Evolutionary conservation across 2,329 filamentous ascomycete species (phyloP).

Genomic region (Atkinsonella texensis): DNA sequence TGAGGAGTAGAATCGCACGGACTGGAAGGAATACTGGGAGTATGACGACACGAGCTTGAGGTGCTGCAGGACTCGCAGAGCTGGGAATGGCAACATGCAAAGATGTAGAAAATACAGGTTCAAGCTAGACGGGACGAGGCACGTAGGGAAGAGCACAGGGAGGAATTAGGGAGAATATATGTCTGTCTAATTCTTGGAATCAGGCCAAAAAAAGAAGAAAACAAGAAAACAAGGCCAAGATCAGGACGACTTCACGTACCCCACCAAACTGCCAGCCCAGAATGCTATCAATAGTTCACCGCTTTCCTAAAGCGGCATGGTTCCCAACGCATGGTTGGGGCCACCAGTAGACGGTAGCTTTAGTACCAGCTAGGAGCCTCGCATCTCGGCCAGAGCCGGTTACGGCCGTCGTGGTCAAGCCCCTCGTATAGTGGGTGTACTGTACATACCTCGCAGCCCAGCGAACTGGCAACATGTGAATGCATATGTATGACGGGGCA

Average conservation of each 20-base stretch:
- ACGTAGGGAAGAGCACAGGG: not conserved
- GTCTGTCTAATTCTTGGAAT: not conserved
- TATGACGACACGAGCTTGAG: not conserved
- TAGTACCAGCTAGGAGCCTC: not conserved
- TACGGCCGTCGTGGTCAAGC: no score
- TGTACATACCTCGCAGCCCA: not conserved
- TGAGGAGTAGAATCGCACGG: constrained; percentile 3
- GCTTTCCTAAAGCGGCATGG: constrained; percentile 9
- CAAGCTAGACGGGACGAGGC: not conserved
- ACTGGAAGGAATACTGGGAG: not conserved
- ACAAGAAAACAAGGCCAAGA: not conserved
- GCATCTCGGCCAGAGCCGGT: no score
- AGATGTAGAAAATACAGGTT: not conserved
- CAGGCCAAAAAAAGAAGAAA: not conserved
- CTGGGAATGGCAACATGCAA: constrained; percentile 5
- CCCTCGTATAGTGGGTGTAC: no score
- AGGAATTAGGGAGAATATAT: constrained; percentile 1
- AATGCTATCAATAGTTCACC: constrained; percentile 7
- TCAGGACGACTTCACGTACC: not conserved
- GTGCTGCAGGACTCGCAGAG: not conserved
- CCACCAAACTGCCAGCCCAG: not conserved
- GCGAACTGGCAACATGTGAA: not conserved
- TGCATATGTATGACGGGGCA: not conserved
- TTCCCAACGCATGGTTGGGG: constrained; percentile 11
- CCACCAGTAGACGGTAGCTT: no score